phyloP scores from a whole-genome alignment of 1,139 yeast species.

The Yamadazyma dendronema region DNA sequence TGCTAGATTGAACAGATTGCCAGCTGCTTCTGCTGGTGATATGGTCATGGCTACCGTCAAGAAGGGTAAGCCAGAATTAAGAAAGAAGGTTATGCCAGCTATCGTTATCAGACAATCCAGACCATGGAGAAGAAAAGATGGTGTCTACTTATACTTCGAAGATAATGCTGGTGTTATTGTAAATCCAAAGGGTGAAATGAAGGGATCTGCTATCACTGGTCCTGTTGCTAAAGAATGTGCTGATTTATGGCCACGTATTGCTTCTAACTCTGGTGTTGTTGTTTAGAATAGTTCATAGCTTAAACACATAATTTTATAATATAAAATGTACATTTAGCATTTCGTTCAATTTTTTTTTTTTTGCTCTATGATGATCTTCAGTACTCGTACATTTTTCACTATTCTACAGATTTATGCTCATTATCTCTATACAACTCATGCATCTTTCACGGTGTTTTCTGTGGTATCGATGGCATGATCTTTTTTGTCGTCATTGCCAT shows the following conservation, averaged over 20 bases:
- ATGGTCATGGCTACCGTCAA: conserved; percentile 99
- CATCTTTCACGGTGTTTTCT: conserved; percentile 5
- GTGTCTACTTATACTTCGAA: conserved; percentile 99
- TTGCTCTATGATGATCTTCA: too few relatives aligned
- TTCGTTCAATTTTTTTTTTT: conserved; percentile 6
- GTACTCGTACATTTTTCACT: too few relatives aligned
- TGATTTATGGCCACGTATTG: conserved; percentile 99
- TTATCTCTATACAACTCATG: background rate
- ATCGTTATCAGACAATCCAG: conserved; percentile 98
- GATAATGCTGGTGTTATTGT: conserved; percentile 99
- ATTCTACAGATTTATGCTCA: too few relatives aligned
- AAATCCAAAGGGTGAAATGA: conserved; percentile 99
- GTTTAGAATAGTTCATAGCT: conserved; percentile 51
- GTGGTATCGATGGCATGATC: conserved; percentile 1
- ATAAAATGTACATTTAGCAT: conserved; percentile 71
- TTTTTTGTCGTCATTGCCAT: background rate
- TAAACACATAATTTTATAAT: conserved; percentile 53
- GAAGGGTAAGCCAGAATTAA: conserved; percentile 99
- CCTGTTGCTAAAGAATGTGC: conserved; percentile 99
- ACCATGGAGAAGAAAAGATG: conserved; percentile 99
- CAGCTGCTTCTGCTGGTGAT: conserved; percentile 99
- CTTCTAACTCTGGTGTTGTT: conserved; percentile 99
- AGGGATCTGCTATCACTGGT: conserved; percentile 99
- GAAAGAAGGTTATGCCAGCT: conserved; percentile 99
- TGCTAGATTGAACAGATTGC: conserved; percentile 99